phyloP scores from a whole-genome alignment of 2,329 filamentous ascomycete species.

The Penicillium hordei region DNA sequence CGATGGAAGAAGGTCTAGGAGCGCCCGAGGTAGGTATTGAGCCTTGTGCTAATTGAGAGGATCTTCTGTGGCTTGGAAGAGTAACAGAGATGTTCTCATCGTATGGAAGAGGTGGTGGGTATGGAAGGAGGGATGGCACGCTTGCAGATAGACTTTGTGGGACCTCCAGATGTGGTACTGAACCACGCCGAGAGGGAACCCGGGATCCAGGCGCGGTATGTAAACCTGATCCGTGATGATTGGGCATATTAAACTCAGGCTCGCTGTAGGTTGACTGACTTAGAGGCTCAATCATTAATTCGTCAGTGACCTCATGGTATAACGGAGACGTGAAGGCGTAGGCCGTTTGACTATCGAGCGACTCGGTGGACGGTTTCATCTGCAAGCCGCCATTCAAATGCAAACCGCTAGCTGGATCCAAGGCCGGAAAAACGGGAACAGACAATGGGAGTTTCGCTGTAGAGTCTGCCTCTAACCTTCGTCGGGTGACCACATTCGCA shows the following conservation, averaged over 20 bases:
- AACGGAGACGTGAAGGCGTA: constrained; percentile 32
- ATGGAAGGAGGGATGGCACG: constrained; percentile 27
- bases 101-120: constrained; percentile 30
- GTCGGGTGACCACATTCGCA: constrained; percentile 34
- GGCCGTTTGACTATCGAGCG: constrained; percentile 26
- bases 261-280: constrained; percentile 36
- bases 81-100: constrained; percentile 38
- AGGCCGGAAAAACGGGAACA: constrained; percentile 17
- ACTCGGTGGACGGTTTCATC: constrained; percentile 35
- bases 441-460: constrained; percentile 23
- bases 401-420: constrained; percentile 18
- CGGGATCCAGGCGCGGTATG: constrained; percentile 28
- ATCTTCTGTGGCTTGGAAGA: constrained; percentile 22
- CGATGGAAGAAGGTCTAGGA: constrained; percentile 11
- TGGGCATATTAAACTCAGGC: constrained; percentile 26
- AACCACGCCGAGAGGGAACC: constrained; percentile 25
- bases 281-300: constrained; percentile 29
- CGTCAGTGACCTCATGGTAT: constrained; percentile 24
- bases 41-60: constrained; percentile 11
- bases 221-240: constrained; percentile 20
- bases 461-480: constrained; percentile 17
- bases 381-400: constrained; percentile 16
- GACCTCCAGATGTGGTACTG: constrained; percentile 17
- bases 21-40: constrained; percentile 12
- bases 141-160: constrained; percentile 29